A percentile compares a stretch with the other conserved stretches of the same genome.
These are phyloP conservation scores for Aspergillus panamensis DNA, from an alignment of 495 filamentous ascomycete genomes.

Conservation along the genomic window DNA sequence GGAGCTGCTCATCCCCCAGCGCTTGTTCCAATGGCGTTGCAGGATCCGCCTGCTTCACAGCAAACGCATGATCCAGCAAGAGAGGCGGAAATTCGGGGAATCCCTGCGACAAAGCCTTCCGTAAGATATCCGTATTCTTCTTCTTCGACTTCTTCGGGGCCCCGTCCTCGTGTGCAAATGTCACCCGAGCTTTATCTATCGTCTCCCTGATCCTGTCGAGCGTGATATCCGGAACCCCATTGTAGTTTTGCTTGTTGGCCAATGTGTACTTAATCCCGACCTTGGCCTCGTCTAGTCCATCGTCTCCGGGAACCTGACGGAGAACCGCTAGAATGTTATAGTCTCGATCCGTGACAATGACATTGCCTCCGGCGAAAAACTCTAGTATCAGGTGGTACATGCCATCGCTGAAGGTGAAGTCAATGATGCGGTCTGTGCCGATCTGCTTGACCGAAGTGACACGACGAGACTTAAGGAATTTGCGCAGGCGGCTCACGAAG, in stretches of 20 bases:
- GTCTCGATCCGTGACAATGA: constrained; percentile 82
- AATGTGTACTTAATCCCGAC: constrained; percentile 76
- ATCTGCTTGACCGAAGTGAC: constrained; percentile 79
- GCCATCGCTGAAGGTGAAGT: constrained; percentile 89
- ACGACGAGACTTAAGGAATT: constrained; percentile 79
- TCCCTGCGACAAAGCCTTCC: constrained; percentile 73
- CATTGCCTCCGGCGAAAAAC: constrained; percentile 95
- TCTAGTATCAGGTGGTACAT: constrained; percentile 83
- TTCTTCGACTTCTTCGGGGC: constrained; percentile 78
- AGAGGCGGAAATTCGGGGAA: constrained; percentile 85
- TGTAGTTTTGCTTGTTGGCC: constrained; percentile 76
- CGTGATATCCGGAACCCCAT: constrained; percentile 69
- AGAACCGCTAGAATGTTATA: constrained; percentile 73
- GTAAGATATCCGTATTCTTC: constrained; percentile 66
- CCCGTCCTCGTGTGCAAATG: constrained; percentile 45
- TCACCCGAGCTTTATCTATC: constrained; percentile 61
- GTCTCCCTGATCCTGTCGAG: constrained; percentile 65
- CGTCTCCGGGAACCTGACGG: constrained; percentile 69
- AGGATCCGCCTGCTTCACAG: constrained; percentile 62
- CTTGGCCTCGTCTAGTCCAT: constrained; percentile 69
- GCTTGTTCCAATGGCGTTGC: constrained; percentile 62
- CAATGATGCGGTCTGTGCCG: constrained; percentile 89
- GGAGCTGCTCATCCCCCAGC: constrained; percentile 57
- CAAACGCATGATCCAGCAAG: constrained; percentile 81
- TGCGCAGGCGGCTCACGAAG: constrained; percentile 81